phyloP scores from a whole-genome alignment of 1,284 basidiomycete genomes.

The Ustilago crameri region DNA sequence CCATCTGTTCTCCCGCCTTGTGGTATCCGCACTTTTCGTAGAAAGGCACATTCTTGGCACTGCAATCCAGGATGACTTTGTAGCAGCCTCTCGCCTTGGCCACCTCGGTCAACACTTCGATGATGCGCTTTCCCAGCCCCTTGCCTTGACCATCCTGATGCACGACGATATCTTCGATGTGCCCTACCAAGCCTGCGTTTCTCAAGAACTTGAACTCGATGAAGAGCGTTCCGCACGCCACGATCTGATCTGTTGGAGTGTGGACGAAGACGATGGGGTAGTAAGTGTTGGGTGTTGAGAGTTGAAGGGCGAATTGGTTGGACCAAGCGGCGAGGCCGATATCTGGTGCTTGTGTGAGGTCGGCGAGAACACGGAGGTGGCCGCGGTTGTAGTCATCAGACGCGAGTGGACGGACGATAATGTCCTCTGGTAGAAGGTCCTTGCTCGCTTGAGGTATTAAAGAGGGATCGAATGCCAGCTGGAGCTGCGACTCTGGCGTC shows the following conservation, averaged over 20 bases:
- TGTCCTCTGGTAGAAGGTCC: slow-evolving; percentile 73
- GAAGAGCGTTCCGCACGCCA: slow-evolving; percentile 85
- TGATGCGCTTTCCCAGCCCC: slow-evolving; percentile 86
- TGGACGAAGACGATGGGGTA: slow-evolving; percentile 86
- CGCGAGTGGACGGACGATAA: slow-evolving; percentile 84
- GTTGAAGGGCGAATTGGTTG: slow-evolving; percentile 46
- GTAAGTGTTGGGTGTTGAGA: slow-evolving; percentile 71
- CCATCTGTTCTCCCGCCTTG: slow-evolving; percentile 66
- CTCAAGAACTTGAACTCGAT: slow-evolving; percentile 93
- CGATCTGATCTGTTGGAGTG: slow-evolving; percentile 79
- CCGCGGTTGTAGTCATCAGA: slow-evolving; percentile 84
- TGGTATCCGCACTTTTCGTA: slow-evolving; percentile 89
- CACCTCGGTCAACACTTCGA: slow-evolving; percentile 81
- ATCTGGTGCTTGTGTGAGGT: slow-evolving; percentile 82
- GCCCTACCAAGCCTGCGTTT: slow-evolving; percentile 82
- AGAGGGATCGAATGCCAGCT: slow-evolving; percentile 78
- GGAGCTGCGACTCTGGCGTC: slow-evolving; percentile 78
- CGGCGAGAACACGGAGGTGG: slow-evolving; percentile 83
- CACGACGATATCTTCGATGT: slow-evolving; percentile 98
- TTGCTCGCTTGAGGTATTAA: slow-evolving; percentile 76
- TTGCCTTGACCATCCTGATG: slow-evolving; percentile 86
- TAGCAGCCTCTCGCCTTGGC: slow-evolving; percentile 82
- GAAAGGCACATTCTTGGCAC: slow-evolving; percentile 89
- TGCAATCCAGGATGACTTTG: slow-evolving; percentile 97
- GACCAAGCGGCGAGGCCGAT: slow-evolving; percentile 75